phyloP scores from a whole-genome alignment of 2,329 filamentous ascomycete genomes.

The Fusarium brachygibbosum region DNA sequence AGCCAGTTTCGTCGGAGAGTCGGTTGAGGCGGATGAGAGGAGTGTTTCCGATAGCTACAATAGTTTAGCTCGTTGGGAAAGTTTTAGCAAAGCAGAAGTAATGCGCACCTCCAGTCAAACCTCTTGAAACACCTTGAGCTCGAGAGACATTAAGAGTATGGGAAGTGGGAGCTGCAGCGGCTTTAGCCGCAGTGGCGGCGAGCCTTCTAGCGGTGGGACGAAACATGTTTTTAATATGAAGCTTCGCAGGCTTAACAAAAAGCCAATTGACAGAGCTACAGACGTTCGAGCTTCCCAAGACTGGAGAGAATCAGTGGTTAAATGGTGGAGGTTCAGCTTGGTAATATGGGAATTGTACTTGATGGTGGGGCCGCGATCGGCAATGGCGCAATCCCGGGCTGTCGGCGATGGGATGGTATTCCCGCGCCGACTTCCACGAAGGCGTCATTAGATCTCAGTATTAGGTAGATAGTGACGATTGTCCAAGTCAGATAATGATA shows the following conservation, averaged over 20 bases:
- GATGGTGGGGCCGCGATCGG: constrained; percentile 50
- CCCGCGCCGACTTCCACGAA: constrained; percentile 46
- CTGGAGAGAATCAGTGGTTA: constrained; percentile 20
- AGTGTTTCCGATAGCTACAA: constrained; percentile 92
- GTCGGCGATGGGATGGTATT: constrained; percentile 36
- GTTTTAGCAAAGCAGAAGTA: not conserved
- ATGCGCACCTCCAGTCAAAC: constrained; percentile 81
- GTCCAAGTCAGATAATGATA: not conserved
- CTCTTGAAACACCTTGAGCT: constrained; percentile 82
- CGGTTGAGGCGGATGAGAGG: constrained; percentile 91
- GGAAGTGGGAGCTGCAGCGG: constrained; percentile 60
- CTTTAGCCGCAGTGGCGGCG: constrained; percentile 65
- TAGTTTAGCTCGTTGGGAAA: not conserved
- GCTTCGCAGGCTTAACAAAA: constrained; percentile 13
- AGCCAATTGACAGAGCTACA: constrained; percentile 33
- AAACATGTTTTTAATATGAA: constrained; percentile 67
- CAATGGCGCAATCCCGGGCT: constrained; percentile 50
- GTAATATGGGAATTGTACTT: constrained; percentile 30
- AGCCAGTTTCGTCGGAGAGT: constrained; percentile 91
- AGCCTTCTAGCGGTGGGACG: constrained; percentile 77
- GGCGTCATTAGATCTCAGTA: not conserved
- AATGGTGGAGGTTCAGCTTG: constrained; percentile 26
- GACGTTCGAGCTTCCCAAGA: constrained; percentile 12
- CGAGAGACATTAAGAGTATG: constrained; percentile 81
- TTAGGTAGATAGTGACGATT: not conserved